Conservation (phyloP, 2,329 filamentous ascomycete species). For the Stagonosporopsis vannaccii region DNA sequence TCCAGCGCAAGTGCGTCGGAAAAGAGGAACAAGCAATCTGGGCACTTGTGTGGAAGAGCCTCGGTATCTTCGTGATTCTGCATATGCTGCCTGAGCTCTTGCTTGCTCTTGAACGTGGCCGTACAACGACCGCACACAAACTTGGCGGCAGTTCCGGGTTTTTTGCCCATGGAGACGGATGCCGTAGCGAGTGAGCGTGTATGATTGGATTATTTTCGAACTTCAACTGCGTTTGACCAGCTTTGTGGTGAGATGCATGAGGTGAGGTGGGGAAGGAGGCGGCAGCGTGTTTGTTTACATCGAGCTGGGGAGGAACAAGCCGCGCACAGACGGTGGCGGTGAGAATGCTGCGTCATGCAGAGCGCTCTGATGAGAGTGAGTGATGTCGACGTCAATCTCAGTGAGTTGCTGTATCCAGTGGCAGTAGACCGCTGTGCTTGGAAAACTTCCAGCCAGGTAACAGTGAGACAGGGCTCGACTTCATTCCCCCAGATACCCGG, state of each 20-base stretch:
- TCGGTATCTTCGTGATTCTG: conserved; percentile 18
- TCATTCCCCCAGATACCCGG: too few species aligned
- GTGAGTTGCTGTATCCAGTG: too few species aligned
- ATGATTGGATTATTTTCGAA: neutral
- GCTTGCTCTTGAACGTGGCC: conserved; percentile 23
- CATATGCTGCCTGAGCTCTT: conserved; percentile 24
- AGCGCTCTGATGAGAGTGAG: neutral
- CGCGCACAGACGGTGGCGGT: conserved; percentile 3
- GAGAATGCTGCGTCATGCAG: neutral
- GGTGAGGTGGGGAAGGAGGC: neutral
- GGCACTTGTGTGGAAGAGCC: conserved; percentile 13
- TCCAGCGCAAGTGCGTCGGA: conserved; percentile 30
- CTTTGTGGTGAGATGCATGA: too few species aligned
- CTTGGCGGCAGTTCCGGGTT: neutral
- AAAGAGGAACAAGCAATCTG: conserved; percentile 24
- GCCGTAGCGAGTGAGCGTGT: neutral
- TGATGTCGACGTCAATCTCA: neutral
- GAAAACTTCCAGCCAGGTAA: too few species aligned
- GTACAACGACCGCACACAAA: conserved; percentile 30
- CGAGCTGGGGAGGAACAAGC: neutral
- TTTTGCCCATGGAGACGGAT: conserved; percentile 1
- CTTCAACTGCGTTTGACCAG: neutral
- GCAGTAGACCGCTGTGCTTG: too few species aligned
- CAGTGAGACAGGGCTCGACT: too few species aligned
- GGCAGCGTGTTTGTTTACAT: neutral